Base-by-base conservation (phyloP, 805 yeast genomes). In the Candida silvatica region DNA sequence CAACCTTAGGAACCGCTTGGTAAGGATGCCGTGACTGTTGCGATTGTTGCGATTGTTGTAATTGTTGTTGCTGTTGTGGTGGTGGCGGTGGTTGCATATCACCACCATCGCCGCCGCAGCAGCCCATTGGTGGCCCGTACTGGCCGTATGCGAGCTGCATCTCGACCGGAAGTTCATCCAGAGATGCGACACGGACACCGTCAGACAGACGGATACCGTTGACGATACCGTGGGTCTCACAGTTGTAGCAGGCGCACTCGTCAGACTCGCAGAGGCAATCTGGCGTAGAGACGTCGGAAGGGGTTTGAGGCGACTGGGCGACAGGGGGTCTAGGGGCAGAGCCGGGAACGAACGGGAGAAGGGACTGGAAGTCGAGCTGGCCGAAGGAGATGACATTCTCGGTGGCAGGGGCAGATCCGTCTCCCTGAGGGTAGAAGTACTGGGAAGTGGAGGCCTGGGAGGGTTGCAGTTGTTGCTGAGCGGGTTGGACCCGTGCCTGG, bases 211-310 rank as follows among this genome's bases (percentile, higher is more conserved):
- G 40, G 3, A 57, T 35, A 7, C 63, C 64, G 28, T 52, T 40
- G 1, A 43, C 43, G 4, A 58, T 58, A 2, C 61, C 60, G 40
- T 59, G 64, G 6, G 41, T 24, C 11, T 47, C 56, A 47, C 64
- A 59, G 32, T 56, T 51, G 29, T 46, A 55, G 35, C 65, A 59
- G 12, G 44, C 49, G 37, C 65, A 59, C 22, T 52, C 54, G 17
- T 55, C 56, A 4, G 51, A 46, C 4, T 46, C 32, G 40, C 65
- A 59, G 19, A 43, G 42, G 32, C 64, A 59, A 5, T 50, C 59
- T 1, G 40, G 40, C 20, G 34, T 40, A 5, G 42, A 33, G 12
- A 9, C 36, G 27, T 27, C 35, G 5, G 39, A 20, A 7, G 40
- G 17, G 4, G 37, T 18, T 16, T 28, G 18, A 4, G 25, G 7